Base-by-base conservation (phyloP, 2,329 filamentous ascomycete species). In the Trichoderma oligosporum region DNA sequence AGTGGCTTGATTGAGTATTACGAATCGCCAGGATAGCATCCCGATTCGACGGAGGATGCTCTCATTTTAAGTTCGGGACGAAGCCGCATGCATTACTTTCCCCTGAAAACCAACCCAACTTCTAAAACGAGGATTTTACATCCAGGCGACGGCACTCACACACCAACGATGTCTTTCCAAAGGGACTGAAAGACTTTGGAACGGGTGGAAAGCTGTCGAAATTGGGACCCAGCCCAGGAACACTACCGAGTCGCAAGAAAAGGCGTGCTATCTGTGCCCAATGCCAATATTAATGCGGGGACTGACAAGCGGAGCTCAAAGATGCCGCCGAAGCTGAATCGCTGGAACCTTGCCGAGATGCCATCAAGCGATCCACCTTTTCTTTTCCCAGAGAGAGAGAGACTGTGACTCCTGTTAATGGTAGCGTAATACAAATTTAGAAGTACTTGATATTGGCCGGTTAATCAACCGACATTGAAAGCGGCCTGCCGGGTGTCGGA, bases 291-390 rank as follows among this genome's bases (percentile, higher is more conserved):
- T 47, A 52, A 27, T 58, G 56, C 56, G 56, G 56, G 56, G 48
- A 48, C 45, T 42, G 54, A 46, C 44, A 36, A 38, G 54, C 54
- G 54, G 54, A 57, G 54, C 45, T 44, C 54, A 57, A 20, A 47
- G 45, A 41, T 57, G 44, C 42, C 53, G 53, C 53, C 42, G 44
- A 56, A 31, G 44, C 44, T 46, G 44, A 9, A 33, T 33, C 25
- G 27, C 46, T 54, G 39, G 51, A 54, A 54, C 51, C 51, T 36
- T 46, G 41, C 51, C 39, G 51, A 45, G 41, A 55, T 55, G 31
- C 22, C 51, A 7, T 16, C 27, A 16, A 27, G 31, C 41, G 51
- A 27, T 55, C 51, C 41, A 45, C 51, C 41, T 11, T 27, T 18
- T 55, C n/a, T 22, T 46, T 45, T 29, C 27, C 38, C 4, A 41